Conservation (phyloP, 106 monocot species). For the Dioscorea alata region DNA sequence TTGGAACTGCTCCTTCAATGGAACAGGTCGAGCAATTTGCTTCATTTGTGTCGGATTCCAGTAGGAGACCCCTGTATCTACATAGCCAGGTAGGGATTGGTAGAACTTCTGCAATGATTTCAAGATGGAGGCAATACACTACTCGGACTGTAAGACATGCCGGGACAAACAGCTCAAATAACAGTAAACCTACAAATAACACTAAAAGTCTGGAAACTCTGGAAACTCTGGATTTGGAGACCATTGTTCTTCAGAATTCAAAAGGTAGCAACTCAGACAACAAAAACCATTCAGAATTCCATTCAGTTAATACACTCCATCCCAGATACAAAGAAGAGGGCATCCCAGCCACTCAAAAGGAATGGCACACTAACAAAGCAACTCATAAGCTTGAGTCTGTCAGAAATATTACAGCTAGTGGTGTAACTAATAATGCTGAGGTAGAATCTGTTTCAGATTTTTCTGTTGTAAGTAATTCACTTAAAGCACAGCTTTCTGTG, state of each 20-base stretch:
- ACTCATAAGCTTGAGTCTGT: slow-evolving; percentile 7
- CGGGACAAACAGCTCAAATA: slow-evolving; percentile 9
- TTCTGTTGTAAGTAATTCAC: slow-evolving; percentile 34
- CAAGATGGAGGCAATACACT: slow-evolving; percentile 82
- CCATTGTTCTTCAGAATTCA: slow-evolving; percentile 3
- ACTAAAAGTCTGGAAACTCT: slow-evolving; percentile 2
- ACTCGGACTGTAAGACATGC: slow-evolving; percentile 28
- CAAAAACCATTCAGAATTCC: slow-evolving; percentile 2
- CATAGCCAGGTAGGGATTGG: slow-evolving; percentile 84
- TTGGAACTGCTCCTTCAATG: slow-evolving; percentile 78
- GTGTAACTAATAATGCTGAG: slow-evolving; percentile 12
- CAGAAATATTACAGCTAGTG: not conserved
- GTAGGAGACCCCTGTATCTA: slow-evolving; percentile 70
- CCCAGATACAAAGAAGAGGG: not conserved
- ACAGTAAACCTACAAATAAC: slow-evolving; percentile 26
- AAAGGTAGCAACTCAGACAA: slow-evolving; percentile 3
- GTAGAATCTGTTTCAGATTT: slow-evolving; percentile 18
- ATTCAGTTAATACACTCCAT: no score
- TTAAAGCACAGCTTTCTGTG: slow-evolving; percentile 75
- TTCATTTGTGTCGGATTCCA: slow-evolving; percentile 51
- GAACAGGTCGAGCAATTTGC: slow-evolving; percentile 83
- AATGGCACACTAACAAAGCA: slow-evolving; percentile 16
- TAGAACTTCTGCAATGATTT: slow-evolving; percentile 92
- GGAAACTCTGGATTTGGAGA: slow-evolving; percentile 5
- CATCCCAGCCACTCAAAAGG: slow-evolving; percentile 5